Percentiles rank a stretch among this genome's conserved stretches.
phyloP scores from a whole-genome alignment of 2,329 filamentous ascomycete species.

The Aspergillus candidus region DNA sequence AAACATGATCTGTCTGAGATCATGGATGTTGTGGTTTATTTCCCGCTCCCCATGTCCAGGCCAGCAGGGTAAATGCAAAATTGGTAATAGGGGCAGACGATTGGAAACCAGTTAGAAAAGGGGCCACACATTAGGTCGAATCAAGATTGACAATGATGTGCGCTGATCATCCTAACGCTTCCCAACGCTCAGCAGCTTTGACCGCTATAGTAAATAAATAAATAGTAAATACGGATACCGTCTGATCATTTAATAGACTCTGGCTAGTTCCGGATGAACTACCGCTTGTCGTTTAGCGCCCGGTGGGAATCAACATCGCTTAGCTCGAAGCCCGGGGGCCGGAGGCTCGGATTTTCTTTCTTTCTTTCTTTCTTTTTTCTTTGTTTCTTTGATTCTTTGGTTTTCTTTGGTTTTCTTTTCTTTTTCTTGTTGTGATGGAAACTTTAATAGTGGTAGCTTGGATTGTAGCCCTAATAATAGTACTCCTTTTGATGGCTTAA shows the following conservation, averaged over 20 bases:
- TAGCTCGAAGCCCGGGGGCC: background rate
- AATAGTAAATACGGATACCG: too few species aligned
- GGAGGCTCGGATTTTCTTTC: too few species aligned
- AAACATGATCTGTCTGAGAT: too few species aligned
- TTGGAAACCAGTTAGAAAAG: background rate
- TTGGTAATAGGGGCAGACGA: background rate
- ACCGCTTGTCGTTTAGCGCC: slow-evolving; percentile 18
- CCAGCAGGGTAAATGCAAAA: background rate
- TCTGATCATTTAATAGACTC: too few species aligned
- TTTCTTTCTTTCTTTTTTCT: background rate
- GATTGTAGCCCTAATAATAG: too few species aligned
- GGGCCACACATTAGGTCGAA: background rate
- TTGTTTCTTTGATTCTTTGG: slow-evolving; percentile 5
- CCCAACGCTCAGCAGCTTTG: slow-evolving; percentile 17
- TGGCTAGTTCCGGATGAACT: slow-evolving; percentile 16
- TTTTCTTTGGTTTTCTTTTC: slow-evolving; percentile 4
- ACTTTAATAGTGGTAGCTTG: background rate
- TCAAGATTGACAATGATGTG: slow-evolving; percentile 5
- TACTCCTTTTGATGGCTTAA: too few species aligned
- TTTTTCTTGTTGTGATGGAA: background rate
- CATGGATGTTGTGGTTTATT: too few species aligned
- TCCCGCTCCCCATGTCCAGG: too few species aligned
- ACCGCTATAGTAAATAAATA: slow-evolving; percentile 4
- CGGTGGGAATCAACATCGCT: slow-evolving; percentile 2
- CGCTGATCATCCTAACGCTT: slow-evolving; percentile 20